These are phyloP conservation scores for Plasmodium vivax DNA, from an alignment of 169 alveolate species.

Conservation along the genomic window DNA sequence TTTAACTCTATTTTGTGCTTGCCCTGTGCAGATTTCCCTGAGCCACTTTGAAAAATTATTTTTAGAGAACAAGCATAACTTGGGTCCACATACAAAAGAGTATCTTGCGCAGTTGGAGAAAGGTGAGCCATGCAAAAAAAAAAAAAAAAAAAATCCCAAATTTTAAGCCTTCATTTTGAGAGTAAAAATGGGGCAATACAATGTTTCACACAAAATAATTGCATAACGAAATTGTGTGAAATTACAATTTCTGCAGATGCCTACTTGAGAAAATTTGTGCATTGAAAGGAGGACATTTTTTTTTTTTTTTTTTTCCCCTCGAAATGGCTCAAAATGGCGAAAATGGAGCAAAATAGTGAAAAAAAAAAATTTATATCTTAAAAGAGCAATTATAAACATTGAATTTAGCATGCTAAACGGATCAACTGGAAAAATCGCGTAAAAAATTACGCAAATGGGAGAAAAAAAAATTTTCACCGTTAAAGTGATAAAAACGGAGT, in stretches of 20 bases:
- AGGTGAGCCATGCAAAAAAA: conserved; percentile 11
- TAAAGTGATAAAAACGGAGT: neutral
- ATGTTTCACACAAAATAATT: neutral
- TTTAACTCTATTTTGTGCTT: neutral
- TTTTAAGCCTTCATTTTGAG: neutral
- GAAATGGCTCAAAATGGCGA: neutral
- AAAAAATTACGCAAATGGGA: neutral
- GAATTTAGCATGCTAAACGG: neutral
- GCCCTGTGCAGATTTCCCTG: conserved; percentile 15
- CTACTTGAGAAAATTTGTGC: conserved; percentile 2
- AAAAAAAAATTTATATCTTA: neutral
- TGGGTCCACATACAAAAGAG: conserved; percentile 18
- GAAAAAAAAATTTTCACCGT: neutral
- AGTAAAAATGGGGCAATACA: neutral
- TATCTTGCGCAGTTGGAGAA: conserved; percentile 26
- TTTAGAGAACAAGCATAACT: conserved; percentile 1
- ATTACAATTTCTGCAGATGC: neutral
- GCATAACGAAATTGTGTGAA: neutral
- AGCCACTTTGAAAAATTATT: neutral
- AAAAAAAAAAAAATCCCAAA: neutral
- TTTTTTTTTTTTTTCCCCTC: neutral
- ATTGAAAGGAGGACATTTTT: neutral
- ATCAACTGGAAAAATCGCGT: neutral
- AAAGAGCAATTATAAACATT: neutral
- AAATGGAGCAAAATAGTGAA: neutral